Evolutionary conservation across 768 basidiomycete genomes (phyloP).

Genomic region (Tubosaeta brunneosetosa): DNA sequence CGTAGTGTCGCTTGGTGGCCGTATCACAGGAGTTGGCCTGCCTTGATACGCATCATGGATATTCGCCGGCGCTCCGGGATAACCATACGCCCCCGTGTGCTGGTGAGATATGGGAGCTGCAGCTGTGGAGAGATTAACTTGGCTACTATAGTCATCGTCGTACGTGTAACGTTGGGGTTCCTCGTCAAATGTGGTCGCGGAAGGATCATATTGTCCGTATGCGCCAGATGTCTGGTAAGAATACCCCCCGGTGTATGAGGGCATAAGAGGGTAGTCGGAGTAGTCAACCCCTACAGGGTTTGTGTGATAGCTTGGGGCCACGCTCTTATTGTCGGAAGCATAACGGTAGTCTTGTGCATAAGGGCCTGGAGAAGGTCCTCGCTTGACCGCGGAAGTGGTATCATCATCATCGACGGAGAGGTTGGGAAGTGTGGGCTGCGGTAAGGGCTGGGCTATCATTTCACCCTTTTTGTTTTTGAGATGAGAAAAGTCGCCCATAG

Average conservation of each 20-base stretch:
- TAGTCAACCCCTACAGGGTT: slow-evolving; percentile 40
- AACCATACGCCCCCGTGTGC: slow-evolving; percentile 18
- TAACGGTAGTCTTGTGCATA: slow-evolving; percentile 56
- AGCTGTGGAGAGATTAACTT: slow-evolving; percentile 50
- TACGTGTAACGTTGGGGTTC: slow-evolving; percentile 48
- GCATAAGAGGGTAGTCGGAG: slow-evolving; percentile 65
- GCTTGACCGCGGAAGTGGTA: slow-evolving; percentile 50
- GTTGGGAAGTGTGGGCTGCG: slow-evolving; percentile 93
- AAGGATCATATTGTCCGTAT: slow-evolving; percentile 55
- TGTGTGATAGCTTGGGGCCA: slow-evolving; percentile 33
- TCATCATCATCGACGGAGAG: slow-evolving; percentile 77
- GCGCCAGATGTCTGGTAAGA: slow-evolving; percentile 50
- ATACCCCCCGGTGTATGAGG: slow-evolving; percentile 64
- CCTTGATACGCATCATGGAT: slow-evolving; percentile 55
- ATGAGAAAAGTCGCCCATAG: slow-evolving; percentile 84
- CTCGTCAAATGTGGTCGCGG: slow-evolving; percentile 49
- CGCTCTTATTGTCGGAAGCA: slow-evolving; percentile 44
- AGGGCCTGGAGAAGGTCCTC: slow-evolving; percentile 50
- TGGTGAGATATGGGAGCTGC: slow-evolving; percentile 59
- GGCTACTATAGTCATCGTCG: slow-evolving; percentile 69
- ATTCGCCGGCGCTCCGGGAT: slow-evolving; percentile 20
- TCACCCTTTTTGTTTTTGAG: slow-evolving; percentile 92
- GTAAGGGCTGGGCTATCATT: slow-evolving; percentile 70
- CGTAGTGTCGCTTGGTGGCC: slow-evolving; percentile 30
- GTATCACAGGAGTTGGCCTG: slow-evolving; percentile 36